phyloP scores from a whole-genome alignment of 1,139 yeast species.

The Hyphopichia fennica region DNA sequence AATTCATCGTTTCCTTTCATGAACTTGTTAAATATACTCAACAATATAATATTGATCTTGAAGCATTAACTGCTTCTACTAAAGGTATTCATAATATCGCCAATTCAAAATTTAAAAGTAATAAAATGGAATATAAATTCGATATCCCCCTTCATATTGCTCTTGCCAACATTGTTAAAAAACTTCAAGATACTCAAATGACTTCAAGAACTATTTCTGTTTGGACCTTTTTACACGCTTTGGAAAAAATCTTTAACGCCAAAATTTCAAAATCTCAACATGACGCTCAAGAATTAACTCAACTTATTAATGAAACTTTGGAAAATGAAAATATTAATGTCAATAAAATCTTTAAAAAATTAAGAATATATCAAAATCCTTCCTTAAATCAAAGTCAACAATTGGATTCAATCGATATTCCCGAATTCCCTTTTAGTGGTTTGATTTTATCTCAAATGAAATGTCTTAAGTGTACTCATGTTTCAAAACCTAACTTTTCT shows the following conservation, averaged over 20 bases:
- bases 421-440: conserved; percentile 77
- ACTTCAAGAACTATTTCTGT: conserved; percentile 62
- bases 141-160: conserved; percentile 57
- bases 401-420: conserved; percentile 36
- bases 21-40: conserved; percentile 29
- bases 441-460: conserved; percentile 62
- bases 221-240: conserved; percentile 71
- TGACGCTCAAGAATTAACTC: conserved; percentile 92
- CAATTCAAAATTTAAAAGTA: conserved; percentile 26
- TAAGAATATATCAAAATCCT: conserved; percentile 6
- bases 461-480: conserved; percentile 66
- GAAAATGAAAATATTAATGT: conserved; percentile 61
- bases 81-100: conserved; percentile 10
- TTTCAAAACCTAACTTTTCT: conserved; percentile 58
- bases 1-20: conserved; percentile 28
- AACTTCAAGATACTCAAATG: conserved; percentile 63
- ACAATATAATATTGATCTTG: conserved; percentile 21
- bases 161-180: conserved; percentile 51
- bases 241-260: conserved; percentile 77
- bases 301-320: conserved; percentile 74
- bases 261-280: conserved; percentile 82
- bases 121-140: conserved; percentile 24
- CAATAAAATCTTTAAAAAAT: conserved; percentile 30
- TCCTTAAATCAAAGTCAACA: conserved; percentile 9
- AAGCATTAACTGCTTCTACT: conserved; percentile 15